These are phyloP conservation scores for Trypanosoma conorhini DNA, from an alignment of 208 protist species.

Conservation along the genomic window DNA sequence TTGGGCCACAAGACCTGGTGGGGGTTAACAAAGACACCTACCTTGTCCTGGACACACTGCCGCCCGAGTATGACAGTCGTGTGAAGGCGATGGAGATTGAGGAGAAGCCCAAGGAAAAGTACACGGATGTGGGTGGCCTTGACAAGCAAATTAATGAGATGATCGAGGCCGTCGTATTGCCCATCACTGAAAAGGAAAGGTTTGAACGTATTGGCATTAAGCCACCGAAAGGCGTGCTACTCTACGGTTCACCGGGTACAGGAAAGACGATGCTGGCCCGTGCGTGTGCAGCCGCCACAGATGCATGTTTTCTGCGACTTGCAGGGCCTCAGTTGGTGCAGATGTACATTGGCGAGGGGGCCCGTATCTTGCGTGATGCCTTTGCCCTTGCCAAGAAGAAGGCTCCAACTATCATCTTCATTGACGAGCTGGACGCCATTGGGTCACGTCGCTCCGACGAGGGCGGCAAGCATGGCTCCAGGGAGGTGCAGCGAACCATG, in stretches of 20 bases:
- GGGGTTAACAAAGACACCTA: constrained; percentile 99
- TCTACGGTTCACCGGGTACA: constrained; percentile 99
- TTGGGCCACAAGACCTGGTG: constrained; percentile 99
- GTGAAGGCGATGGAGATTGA: constrained; percentile 99
- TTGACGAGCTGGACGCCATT: constrained; percentile 99
- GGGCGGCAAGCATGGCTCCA: constrained; percentile 96
- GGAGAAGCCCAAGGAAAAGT: constrained; percentile 99
- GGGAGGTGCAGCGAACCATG: constrained; percentile 99
- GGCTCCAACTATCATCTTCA: constrained; percentile 99
- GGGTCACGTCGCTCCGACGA: constrained; percentile 98
- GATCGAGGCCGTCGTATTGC: constrained; percentile 99
- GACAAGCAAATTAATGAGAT: constrained; percentile 99
- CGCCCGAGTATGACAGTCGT: constrained; percentile 99
- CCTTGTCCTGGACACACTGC: constrained; percentile 99
- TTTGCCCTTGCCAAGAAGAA: constrained; percentile 99
- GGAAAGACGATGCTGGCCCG: constrained; percentile 98
- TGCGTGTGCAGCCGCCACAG: constrained; percentile 98
- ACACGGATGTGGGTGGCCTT: constrained; percentile 99
- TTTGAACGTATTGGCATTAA: constrained; percentile 99
- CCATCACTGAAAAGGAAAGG: constrained; percentile 98
- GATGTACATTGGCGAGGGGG: constrained; percentile 98
- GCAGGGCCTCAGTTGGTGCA: constrained; percentile 99
- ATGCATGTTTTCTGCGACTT: constrained; percentile 99
- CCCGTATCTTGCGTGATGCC: constrained; percentile 99
- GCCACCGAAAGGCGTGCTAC: constrained; percentile 98